Percentiles rank a stretch among this genome's conserved stretches.
These are phyloP conservation scores for Pleoardoris graminearum DNA, from an alignment of 2,329 filamentous ascomycete species.

Conservation along the genomic window DNA sequence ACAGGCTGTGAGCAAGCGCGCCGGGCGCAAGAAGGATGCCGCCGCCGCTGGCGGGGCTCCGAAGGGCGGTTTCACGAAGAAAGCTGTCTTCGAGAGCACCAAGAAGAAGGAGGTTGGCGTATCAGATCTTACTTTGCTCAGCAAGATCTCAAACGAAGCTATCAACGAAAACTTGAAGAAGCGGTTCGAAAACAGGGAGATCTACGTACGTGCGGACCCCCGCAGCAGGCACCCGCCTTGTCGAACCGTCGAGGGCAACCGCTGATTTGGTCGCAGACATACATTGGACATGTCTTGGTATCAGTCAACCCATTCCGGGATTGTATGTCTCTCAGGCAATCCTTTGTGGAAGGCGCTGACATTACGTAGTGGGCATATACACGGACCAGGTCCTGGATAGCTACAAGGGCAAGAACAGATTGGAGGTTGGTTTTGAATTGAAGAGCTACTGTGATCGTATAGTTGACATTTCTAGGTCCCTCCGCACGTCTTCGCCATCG, in stretches of 20 bases:
- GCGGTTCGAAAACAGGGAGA: constrained; percentile 94
- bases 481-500: constrained; percentile 96
- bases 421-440: constrained; percentile 60
- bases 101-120: constrained; percentile 99
- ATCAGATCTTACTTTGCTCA: constrained; percentile 94
- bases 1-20: constrained; percentile 61
- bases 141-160: constrained; percentile 98
- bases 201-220: constrained; percentile 67
- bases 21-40: constrained; percentile 61
- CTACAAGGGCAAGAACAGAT: constrained; percentile 94
- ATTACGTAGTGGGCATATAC: constrained; percentile 79
- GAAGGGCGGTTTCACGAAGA: constrained; percentile 75
- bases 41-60: constrained; percentile 49
- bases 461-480: constrained; percentile 59
- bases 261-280: constrained; percentile 64
- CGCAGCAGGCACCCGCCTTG: constrained; percentile 28
- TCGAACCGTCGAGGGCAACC: constrained; percentile 16
- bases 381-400: constrained; percentile 90
- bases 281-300: constrained; percentile 98
- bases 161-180: constrained; percentile 99
- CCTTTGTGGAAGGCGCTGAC: constrained; percentile 41
- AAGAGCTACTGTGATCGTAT: not conserved
- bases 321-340: constrained; percentile 52
- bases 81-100: constrained; percentile 90
- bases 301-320: constrained; percentile 98